phyloP scores from a whole-genome alignment of 371 early-diverging fungal species.

The Rhizomucor miehei region DNA sequence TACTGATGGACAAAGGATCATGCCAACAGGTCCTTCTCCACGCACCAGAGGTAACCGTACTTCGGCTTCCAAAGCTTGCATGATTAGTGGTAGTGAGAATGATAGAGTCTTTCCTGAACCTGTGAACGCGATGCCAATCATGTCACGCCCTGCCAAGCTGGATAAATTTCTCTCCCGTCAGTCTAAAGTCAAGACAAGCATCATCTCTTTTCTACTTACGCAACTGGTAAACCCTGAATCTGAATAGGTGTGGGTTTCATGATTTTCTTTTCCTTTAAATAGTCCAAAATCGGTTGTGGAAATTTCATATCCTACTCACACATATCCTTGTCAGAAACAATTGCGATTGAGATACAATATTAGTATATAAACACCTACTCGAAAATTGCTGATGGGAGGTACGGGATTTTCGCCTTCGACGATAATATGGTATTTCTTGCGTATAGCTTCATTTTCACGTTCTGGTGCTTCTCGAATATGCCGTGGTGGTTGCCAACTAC shows the following conservation, averaged over 20 bases:
- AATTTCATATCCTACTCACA: conserved; percentile 68
- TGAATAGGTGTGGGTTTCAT: conserved; percentile 96
- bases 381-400: conserved; percentile 72
- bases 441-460: conserved; percentile 50
- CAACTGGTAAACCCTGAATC: conserved; percentile 86
- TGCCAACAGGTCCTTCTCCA: conserved; percentile 90
- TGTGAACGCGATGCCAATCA: conserved; percentile 97
- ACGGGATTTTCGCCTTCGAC: conserved; percentile 74
- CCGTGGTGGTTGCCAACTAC: conserved; percentile 79
- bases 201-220: conserved; percentile 33
- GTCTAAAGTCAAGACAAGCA: too few species aligned
- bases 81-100: conserved; percentile 89
- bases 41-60: conserved; percentile 69
- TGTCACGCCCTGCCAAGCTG: conserved; percentile 79
- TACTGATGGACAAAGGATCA: conserved; percentile 88
- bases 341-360: not conserved
- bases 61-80: conserved; percentile 83
- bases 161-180: not conserved
- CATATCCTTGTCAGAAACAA: too few species aligned
- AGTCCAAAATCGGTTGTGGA: conserved; percentile 75
- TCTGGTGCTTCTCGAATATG: conserved; percentile 58
- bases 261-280: conserved; percentile 82
- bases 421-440: conserved; percentile 70
- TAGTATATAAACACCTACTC: conserved; percentile 19
- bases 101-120: conserved; percentile 99